phyloP scores from a whole-genome alignment of 495 filamentous ascomycete species.

The Hyaloscypha hepaticicola region DNA sequence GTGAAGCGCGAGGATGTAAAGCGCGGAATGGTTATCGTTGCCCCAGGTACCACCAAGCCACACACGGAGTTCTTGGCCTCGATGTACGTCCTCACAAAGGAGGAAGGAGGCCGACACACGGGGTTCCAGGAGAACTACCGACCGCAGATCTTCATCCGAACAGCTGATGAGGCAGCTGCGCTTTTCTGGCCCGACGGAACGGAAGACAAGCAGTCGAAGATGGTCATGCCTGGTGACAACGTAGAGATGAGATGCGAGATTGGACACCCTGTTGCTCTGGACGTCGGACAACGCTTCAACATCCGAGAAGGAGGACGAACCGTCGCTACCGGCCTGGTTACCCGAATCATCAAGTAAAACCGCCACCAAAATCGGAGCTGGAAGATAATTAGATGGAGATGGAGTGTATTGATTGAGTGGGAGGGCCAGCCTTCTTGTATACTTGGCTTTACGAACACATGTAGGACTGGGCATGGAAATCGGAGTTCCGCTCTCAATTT shows the following conservation, averaged over 20 bases:
- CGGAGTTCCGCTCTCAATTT: constrained; percentile 28
- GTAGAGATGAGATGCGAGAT: constrained; percentile 89
- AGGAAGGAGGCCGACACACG: constrained; percentile 94
- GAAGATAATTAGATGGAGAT: constrained; percentile 7
- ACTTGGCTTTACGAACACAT: constrained; percentile 21
- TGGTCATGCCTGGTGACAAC: constrained; percentile 98
- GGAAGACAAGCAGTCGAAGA: constrained; percentile 60
- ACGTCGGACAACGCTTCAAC: constrained; percentile 91
- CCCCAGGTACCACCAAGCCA: constrained; percentile 74
- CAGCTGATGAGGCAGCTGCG: constrained; percentile 83
- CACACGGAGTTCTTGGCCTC: constrained; percentile 89
- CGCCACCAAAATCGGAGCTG: neutral
- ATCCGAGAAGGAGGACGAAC: constrained; percentile 93
- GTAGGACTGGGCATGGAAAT: constrained; percentile 27
- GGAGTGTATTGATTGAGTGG: constrained; percentile 12
- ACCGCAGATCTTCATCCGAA: constrained; percentile 92
- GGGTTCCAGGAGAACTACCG: constrained; percentile 92
- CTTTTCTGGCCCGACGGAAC: constrained; percentile 80
- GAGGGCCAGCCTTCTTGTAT: constrained; percentile 20
- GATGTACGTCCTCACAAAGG: constrained; percentile 95
- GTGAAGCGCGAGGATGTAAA: constrained; percentile 88
- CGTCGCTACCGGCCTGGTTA: constrained; percentile 89
- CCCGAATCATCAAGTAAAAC: constrained; percentile 70
- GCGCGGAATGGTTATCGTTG: constrained; percentile 89
- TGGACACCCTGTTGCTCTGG: constrained; percentile 77